phyloP scores from a whole-genome alignment of 177 flowering plant genomes.

The Tripterygium wilfordii region DNA sequence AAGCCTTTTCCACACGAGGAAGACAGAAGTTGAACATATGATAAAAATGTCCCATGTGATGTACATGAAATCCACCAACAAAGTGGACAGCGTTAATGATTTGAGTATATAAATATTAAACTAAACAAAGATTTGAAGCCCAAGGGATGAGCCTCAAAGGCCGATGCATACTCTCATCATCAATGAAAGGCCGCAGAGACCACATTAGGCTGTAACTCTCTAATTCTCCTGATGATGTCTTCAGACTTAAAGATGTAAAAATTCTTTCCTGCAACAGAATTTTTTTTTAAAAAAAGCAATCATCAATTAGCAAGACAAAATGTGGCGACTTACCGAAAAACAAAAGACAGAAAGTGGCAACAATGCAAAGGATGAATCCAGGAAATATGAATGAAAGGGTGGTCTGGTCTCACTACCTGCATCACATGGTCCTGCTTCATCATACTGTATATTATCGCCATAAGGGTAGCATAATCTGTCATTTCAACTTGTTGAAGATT shows the following conservation, averaged over 20 bases:
- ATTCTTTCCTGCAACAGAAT: conserved; percentile 64
- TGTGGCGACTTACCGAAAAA: too few species aligned
- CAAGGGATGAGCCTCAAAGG: conserved; percentile 54
- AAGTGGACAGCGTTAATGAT: too few species aligned
- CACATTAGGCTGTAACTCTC: conserved; percentile 71
- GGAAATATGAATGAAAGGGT: background rate
- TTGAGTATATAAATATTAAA: too few species aligned
- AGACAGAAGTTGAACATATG: too few species aligned
- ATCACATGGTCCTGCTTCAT: conserved; percentile 52
- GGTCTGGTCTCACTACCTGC: conserved; percentile 48
- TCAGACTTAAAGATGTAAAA: conserved; percentile 39
- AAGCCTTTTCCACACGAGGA: too few species aligned
- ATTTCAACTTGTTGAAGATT: conserved; percentile 16
- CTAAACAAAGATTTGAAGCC: too few species aligned
- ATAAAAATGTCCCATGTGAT: too few species aligned
- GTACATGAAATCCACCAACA: too few species aligned
- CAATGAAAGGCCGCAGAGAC: conserved; percentile 66
- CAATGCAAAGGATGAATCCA: background rate
- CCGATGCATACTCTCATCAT: conserved; percentile 48
- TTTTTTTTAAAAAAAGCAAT: too few species aligned
- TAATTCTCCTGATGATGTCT: conserved; percentile 44
- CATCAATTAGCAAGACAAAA: too few species aligned
- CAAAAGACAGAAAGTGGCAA: too few species aligned
- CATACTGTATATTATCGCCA: conserved; percentile 55
- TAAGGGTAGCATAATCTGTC: conserved; percentile 39